Evolutionary conservation across 2,329 filamentous ascomycete genomes (phyloP).

Genomic region (Fusarium vanettenii): DNA sequence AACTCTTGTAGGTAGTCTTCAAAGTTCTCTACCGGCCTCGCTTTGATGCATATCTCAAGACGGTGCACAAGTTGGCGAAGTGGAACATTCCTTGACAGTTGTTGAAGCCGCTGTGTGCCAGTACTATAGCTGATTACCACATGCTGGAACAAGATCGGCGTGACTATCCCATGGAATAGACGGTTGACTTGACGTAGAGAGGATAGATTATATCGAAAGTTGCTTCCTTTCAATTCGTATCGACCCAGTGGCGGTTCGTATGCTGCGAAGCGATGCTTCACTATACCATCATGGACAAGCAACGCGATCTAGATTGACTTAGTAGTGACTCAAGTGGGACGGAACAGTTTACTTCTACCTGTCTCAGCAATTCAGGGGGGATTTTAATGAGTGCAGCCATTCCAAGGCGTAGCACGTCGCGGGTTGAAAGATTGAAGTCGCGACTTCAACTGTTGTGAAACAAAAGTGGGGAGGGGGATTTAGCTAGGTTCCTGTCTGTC

Average conservation of each 20-base stretch:
- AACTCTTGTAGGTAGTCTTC: not conserved
- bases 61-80: conserved; percentile 12
- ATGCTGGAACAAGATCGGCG: conserved; percentile 10
- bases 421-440: not conserved
- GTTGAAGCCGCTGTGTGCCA: not conserved
- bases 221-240: conserved; percentile 7
- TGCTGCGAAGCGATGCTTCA: not conserved
- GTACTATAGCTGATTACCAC: not conserved
- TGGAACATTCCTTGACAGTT: not conserved
- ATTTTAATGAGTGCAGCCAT: not conserved
- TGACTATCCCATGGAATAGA: not conserved
- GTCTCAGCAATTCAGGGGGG: conserved; percentile 4
- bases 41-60: conserved; percentile 7
- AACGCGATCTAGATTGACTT: not conserved
- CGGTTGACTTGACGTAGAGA: conserved; percentile 9
- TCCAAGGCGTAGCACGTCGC: not conserved
- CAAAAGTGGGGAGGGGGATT: too few relatives aligned
- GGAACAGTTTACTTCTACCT: not conserved
- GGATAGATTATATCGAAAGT: not conserved
- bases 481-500: too few relatives aligned
- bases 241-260: not conserved
- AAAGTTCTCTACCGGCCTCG: not conserved
- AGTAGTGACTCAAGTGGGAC: not conserved
- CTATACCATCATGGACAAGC: not conserved
- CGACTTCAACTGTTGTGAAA: not conserved